Evolutionary conservation across 768 basidiomycete species (phyloP), one percentile per base, ranked within the genome.

Genomic region (Rickenella mellea): DNA sequence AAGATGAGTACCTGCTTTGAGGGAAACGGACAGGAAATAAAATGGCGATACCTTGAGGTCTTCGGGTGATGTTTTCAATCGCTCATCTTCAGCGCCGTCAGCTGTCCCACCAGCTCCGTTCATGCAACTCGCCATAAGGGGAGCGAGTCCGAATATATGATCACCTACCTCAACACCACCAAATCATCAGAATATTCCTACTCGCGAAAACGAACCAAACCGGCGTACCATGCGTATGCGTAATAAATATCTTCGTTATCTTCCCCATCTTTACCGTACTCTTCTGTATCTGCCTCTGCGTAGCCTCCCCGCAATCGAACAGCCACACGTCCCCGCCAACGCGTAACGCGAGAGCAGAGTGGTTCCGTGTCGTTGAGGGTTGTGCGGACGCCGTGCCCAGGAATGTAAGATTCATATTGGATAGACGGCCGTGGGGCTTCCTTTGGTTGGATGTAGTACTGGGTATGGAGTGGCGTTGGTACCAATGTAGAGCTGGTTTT

Each of bases 271-370:
- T 83, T n/a, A 91, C 68, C 1, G 42, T 50, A 47, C 81, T 83
- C 56, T 71, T 76, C 58, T 36, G 83, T 4, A 89, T 51, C 51
- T 78, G 85, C 52, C 82, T 75, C 51, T 88, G 86, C 2, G 86
- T 88, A 11, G 78, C 84, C 59, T 89, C 86, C 17, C 86, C 86
- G 56, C 86, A 89, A 55, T 89, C 86, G 51, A 89, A 88, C 6
- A 89, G 57, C 86, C 86, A 89, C 42, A 85, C 76, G 64, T 83
- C 77, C 14, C 76, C 68, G 14, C 70, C 71, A 8, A 87, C 62
- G 17, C 78, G 73, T 6, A 89, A 53, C 2, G 83, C 79, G 6
- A 80, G 70, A 3, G 85, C 66, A 27, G 86, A 88, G 52, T 87
- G 85, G 51, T 82, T 85, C 41, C 86, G 70, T 0, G 86, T 86